Conservation (phyloP, 805 yeast species). For the Ogataea corticis region DNA sequence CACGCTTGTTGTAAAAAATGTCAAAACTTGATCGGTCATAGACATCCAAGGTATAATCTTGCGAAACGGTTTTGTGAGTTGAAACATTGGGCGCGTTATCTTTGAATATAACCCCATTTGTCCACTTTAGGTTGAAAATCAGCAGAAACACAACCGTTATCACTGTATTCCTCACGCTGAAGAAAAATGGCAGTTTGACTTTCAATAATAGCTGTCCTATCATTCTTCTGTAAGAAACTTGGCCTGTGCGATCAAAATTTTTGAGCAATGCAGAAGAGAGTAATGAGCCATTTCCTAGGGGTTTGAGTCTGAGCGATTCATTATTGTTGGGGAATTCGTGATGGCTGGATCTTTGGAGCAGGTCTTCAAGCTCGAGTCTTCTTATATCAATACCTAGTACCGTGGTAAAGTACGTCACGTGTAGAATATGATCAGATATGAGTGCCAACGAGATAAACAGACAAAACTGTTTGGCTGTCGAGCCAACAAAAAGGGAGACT, state of each 20-base stretch:
- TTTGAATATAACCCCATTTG: conserved; percentile 24
- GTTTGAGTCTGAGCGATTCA: conserved; percentile 10
- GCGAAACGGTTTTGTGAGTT: conserved; percentile 2
- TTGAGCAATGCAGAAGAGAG: conserved; percentile 22
- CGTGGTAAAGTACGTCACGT: conserved; percentile 63
- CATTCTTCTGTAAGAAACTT: conserved; percentile 20
- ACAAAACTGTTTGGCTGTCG: conserved; percentile 40
- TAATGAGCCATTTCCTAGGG: conserved; percentile 25
- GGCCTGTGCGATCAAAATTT: conserved; percentile 5
- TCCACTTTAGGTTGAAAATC: conserved; percentile 37
- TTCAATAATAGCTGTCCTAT: conserved; percentile 35
- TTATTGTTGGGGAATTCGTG: conserved; percentile 14
- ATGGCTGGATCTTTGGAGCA: conserved; percentile 34
- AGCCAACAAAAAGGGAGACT: conserved; percentile 32
- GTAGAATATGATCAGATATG: conserved; percentile 60
- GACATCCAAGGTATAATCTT: conserved; percentile 7
- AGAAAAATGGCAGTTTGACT: conserved; percentile 40
- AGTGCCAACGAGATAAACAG: conserved; percentile 49
- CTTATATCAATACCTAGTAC: conserved; percentile 67
- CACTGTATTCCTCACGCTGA: conserved; percentile 33
- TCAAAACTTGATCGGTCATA: conserved; percentile 20
- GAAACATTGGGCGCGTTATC: conserved; percentile 2
- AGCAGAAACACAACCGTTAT: conserved; percentile 29
- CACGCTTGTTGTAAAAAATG: conserved; percentile 31
- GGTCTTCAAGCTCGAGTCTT: conserved; percentile 60